Evolutionary conservation across 1,139 yeast genomes (phyloP).

Genomic region (Saccharomyces hybrid): DNA sequence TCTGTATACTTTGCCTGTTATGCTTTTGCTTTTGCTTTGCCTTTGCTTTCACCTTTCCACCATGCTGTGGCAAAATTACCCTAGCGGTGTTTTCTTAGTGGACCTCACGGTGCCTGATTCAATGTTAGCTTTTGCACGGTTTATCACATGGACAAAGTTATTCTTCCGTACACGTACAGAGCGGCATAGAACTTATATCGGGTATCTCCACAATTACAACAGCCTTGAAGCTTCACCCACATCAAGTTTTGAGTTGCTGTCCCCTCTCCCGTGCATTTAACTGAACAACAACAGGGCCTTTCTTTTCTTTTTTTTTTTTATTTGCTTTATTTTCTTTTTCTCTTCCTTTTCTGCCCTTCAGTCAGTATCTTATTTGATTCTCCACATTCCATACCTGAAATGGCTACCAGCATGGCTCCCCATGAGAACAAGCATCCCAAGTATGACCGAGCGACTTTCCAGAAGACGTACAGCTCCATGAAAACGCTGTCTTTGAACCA

Average conservation of each 20-base stretch:
- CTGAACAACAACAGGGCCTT: background rate
- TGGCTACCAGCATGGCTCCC: background rate
- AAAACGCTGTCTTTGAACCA: constrained; percentile 28
- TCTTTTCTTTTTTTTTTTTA: background rate
- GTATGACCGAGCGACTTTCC: constrained; percentile 4
- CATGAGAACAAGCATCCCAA: background rate
- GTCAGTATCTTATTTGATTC: background rate
- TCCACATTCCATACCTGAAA: background rate
- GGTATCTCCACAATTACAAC: background rate
- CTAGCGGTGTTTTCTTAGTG: background rate
- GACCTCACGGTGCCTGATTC: background rate
- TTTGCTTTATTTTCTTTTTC: background rate
- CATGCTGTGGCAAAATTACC: background rate
- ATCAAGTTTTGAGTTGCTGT: background rate
- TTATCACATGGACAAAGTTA: background rate
- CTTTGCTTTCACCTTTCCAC: too few species aligned
- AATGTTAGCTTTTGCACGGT: background rate
- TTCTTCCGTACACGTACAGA: background rate
- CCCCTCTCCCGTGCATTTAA: background rate
- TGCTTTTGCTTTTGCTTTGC: background rate
- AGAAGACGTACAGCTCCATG: constrained; percentile 21
- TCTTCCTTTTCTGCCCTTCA: background rate
- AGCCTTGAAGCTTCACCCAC: background rate
- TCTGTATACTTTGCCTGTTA: background rate
- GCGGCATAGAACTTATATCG: background rate